Conservation (phyloP, 2,329 filamentous ascomycete genomes). For the Xylaria sp. region DNA sequence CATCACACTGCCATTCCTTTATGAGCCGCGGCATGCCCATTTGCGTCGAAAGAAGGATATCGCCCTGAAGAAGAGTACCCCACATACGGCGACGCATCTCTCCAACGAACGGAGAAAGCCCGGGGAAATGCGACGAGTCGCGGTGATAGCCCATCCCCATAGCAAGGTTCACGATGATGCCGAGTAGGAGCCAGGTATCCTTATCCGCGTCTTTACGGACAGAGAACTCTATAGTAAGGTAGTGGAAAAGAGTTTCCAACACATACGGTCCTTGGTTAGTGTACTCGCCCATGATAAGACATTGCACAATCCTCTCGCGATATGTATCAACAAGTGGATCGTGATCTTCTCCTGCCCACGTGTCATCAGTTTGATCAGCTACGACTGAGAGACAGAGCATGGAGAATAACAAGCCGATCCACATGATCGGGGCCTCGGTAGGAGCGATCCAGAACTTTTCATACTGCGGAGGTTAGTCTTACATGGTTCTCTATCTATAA, state of each 20-base stretch:
- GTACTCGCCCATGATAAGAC: constrained; percentile 61
- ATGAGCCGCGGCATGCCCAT: constrained; percentile 61
- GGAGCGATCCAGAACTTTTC: constrained; percentile 47
- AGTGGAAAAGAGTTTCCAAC: constrained; percentile 63
- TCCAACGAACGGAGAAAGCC: constrained; percentile 58
- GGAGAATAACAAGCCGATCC: constrained; percentile 62
- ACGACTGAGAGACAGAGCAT: constrained; percentile 65
- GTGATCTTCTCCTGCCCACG: not conserved
- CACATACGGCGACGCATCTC: constrained; percentile 54
- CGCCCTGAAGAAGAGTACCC: constrained; percentile 60
- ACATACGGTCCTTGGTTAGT: constrained; percentile 61
- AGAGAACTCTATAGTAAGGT: constrained; percentile 63
- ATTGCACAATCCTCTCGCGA: constrained; percentile 62
- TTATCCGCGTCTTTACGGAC: constrained; percentile 62
- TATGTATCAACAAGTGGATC: constrained; percentile 59
- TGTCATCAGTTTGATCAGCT: constrained; percentile 54
- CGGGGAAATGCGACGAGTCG: constrained; percentile 52
- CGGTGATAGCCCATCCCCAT: constrained; percentile 66
- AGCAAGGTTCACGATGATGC: constrained; percentile 61
- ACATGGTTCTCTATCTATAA: constrained; percentile 47
- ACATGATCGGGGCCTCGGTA: constrained; percentile 58
- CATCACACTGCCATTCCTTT: constrained; percentile 59
- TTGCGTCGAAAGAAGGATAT: constrained; percentile 64
- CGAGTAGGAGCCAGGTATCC: constrained; percentile 61
- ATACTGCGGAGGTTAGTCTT: constrained; percentile 61